Conservation (phyloP, 805 yeast genomes). For the Suhomyces sp. region DNA sequence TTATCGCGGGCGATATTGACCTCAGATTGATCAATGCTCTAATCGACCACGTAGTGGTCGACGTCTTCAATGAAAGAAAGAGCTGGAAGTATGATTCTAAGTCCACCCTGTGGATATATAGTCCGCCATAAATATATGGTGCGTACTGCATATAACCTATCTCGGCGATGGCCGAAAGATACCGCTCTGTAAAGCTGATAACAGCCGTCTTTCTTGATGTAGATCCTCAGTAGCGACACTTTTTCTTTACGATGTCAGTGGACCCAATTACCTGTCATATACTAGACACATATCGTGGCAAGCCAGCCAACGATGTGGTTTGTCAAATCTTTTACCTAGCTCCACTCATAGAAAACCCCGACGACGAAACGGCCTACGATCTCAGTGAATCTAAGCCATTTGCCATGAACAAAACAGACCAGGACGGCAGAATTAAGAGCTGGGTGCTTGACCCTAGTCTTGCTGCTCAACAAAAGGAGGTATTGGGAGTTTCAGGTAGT, state of each 20-base stretch:
- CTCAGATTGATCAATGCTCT: constrained; percentile 23
- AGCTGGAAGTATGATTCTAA: constrained; percentile 24
- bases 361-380: constrained; percentile 27
- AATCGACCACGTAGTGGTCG: constrained; percentile 20
- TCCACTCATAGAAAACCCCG: constrained; percentile 18
- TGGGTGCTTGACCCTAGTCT: constrained; percentile 56
- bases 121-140: neutral
- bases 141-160: neutral
- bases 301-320: constrained; percentile 74
- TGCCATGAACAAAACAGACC: constrained; percentile 68
- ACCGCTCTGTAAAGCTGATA: neutral
- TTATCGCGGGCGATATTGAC: constrained; percentile 11
- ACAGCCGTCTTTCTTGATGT: neutral
- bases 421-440: constrained; percentile 72
- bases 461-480: constrained; percentile 7
- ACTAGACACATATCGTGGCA: constrained; percentile 78
- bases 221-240: neutral
- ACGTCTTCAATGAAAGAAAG: constrained; percentile 14
- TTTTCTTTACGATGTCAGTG: constrained; percentile 19
- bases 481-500: constrained; percentile 26
- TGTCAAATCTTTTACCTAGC: constrained; percentile 55
- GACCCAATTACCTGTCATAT: constrained; percentile 85
- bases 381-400: constrained; percentile 39
- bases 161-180: neutral
- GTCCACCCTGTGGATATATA: constrained; percentile 9